Evolutionary conservation across 1,284 basidiomycete species (phyloP), one percentile per base, ranked within the genome.

Genomic region (Ustilago xerochloae): DNA sequence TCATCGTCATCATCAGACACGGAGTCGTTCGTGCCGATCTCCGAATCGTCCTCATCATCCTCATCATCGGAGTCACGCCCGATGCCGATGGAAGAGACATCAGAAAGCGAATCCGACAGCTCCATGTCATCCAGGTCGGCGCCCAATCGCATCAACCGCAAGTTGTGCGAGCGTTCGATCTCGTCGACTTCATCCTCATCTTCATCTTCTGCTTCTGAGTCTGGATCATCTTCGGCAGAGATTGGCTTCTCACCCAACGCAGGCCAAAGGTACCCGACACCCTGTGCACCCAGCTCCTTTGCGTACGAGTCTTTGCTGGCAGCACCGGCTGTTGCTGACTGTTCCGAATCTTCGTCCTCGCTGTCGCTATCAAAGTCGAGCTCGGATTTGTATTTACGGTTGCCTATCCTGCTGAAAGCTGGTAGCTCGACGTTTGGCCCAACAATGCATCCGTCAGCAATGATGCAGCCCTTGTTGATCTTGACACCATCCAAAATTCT

Each of bases 391-490:
- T 49, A 71, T 35, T 53, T 82, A 3, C 80, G 80, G 24, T 75
- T 85, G 87, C 52, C 90, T 89, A 98, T 87, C 56, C 93, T 87
- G 74, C 90, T 89, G 79, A 92, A 94, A 22, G 89, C 88, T 24
- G 87, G 85, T 33, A 97, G 81, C 54, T 84, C 86, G n/a, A 91
- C 91, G 29, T 81, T 75, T 15, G 79, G 69, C 3, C 85, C 85
- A 16, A 86, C 52, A 9, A 78, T 55, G 24, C 80, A 82, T 3
- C 80, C 84, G 2, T 76, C 63, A 6, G 81, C 85, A 7, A 86
- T 58, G 20, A 86, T 48, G 32, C 75, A 76, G 9, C 85, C 85
- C 18, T 87, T 86, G 43, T 88, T 87, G 22, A 95, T 84, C 9
- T 84, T 86, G 61, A 88, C 89, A 30, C 89, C 89, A 49, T 91